Percentiles rank a stretch among this genome's conserved stretches.
phyloP scores from a whole-genome alignment of 441 rosid genomes.

The Cnidoscolus chayamansa region DNA sequence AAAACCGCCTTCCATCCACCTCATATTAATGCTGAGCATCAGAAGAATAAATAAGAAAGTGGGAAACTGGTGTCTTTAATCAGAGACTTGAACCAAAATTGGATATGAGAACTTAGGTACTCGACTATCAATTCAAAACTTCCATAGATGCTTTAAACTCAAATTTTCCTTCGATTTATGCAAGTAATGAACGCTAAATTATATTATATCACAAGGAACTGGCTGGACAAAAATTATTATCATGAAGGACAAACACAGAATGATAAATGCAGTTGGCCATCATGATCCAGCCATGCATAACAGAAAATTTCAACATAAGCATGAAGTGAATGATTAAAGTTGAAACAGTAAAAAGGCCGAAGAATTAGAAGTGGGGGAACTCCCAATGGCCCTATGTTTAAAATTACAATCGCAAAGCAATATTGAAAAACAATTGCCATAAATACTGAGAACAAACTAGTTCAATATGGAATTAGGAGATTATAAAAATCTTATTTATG shows the following conservation, averaged over 20 bases:
- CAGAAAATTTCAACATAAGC: not conserved
- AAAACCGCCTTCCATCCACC: slow-evolving; percentile 1
- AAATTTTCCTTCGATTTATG: not conserved
- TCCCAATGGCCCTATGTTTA: not conserved
- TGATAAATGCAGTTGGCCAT: not conserved
- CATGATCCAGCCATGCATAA: not conserved
- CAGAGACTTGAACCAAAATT: not conserved
- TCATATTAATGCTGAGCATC: not conserved
- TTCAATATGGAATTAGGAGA: not conserved
- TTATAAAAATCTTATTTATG: not conserved
- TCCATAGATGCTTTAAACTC: not conserved
- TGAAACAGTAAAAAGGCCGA: not conserved
- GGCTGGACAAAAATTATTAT: not conserved
- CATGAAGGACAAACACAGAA: not conserved
- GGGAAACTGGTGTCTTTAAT: not conserved
- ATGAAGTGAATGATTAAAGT: not conserved
- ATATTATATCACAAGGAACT: not conserved
- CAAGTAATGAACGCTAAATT: not conserved
- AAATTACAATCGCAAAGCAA: not conserved
- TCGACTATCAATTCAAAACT: not conserved
- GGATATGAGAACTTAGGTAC: not conserved
- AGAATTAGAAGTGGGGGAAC: not conserved
- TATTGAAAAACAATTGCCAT: not conserved
- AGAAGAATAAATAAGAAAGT: not conserved
- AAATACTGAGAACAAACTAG: not conserved